Percentiles rank a stretch among this genome's conserved stretches.
phyloP scores from a whole-genome alignment of 1,139 yeast genomes.

The Yamadazyma aaseri region DNA sequence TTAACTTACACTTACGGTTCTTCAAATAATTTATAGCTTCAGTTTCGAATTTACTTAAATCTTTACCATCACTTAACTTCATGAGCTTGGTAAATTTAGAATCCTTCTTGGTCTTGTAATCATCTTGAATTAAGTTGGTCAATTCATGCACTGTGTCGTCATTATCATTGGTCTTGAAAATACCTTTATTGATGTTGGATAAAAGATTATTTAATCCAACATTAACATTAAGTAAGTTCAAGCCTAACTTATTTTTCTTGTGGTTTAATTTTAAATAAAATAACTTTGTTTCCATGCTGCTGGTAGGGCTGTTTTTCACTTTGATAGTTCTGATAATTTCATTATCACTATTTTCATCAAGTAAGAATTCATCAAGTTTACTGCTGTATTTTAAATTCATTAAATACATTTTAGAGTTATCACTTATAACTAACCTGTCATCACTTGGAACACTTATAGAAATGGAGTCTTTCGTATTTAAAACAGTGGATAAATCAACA shows the following conservation, averaged over 20 bases:
- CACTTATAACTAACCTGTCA: slow-evolving; percentile 45
- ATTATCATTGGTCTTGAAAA: slow-evolving; percentile 18
- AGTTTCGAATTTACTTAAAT: slow-evolving; percentile 9
- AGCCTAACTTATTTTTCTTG: slow-evolving; percentile 43
- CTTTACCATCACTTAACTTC: slow-evolving; percentile 19
- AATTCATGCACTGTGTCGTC: slow-evolving; percentile 9
- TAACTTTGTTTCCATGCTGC: slow-evolving; percentile 42
- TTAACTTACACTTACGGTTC: slow-evolving; percentile 10
- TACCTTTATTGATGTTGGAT: slow-evolving; percentile 71
- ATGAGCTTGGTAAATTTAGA: slow-evolving; percentile 20
- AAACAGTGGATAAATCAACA: slow-evolving; percentile 21
- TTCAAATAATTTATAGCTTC: slow-evolving; percentile 14
- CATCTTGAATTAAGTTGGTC: slow-evolving; percentile 9
- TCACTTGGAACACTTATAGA: slow-evolving; percentile 39
- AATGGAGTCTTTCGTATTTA: slow-evolving; percentile 13
- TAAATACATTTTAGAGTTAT: slow-evolving; percentile 37
- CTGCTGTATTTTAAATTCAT: slow-evolving; percentile 47
- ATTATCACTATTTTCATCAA: slow-evolving; percentile 23
- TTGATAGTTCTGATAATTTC: slow-evolving; percentile 34
- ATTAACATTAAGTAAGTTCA: slow-evolving; percentile 52
- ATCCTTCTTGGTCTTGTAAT: slow-evolving; percentile 6
- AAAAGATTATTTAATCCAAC: slow-evolving; percentile 70
- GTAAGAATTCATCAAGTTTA: slow-evolving; percentile 35
- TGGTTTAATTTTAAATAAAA: slow-evolving; percentile 40
- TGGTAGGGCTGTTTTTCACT: slow-evolving; percentile 44